These are phyloP conservation scores for Alnus rubra DNA, from an alignment of 306 rosid genomes.

Conservation along the genomic window DNA sequence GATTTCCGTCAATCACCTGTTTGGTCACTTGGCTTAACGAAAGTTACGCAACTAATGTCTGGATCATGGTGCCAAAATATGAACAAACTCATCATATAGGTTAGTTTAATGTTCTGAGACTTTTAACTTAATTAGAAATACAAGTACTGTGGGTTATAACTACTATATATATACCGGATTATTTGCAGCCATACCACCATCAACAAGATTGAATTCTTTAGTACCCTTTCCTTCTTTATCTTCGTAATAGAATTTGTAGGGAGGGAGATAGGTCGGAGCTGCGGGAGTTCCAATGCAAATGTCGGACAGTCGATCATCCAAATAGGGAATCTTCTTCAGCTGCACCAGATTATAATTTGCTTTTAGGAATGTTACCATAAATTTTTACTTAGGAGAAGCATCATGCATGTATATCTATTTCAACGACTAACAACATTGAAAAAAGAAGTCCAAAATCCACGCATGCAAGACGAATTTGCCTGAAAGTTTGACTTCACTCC, in stretches of 20 bases:
- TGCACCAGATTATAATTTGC: not conserved
- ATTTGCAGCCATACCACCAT: constrained; percentile 71
- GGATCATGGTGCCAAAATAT: not conserved
- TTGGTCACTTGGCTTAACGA: constrained; percentile 40
- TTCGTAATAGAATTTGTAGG: constrained; percentile 40
- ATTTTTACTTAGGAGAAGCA: no score
- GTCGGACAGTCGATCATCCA: constrained; percentile 50
- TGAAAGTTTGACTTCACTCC: no score
- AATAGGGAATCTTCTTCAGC: constrained; percentile 29
- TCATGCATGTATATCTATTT: no score
- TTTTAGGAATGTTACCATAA: no score
- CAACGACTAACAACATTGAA: no score
- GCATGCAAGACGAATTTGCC: no score
- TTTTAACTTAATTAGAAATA: no score
- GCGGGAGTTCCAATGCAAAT: constrained; percentile 62
- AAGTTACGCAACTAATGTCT: constrained; percentile 45
- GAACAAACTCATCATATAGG: not conserved
- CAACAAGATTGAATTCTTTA: constrained; percentile 57
- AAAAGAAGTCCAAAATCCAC: not conserved
- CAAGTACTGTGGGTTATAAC: no score
- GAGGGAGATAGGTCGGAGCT: constrained; percentile 62
- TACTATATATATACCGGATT: constrained; percentile 41
- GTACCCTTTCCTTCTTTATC: constrained; percentile 20
- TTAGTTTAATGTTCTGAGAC: not conserved
- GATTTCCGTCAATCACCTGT: constrained; percentile 25